Conservation (phyloP, 208 protist genomes). For the Trypanosoma melophagium region DNA sequence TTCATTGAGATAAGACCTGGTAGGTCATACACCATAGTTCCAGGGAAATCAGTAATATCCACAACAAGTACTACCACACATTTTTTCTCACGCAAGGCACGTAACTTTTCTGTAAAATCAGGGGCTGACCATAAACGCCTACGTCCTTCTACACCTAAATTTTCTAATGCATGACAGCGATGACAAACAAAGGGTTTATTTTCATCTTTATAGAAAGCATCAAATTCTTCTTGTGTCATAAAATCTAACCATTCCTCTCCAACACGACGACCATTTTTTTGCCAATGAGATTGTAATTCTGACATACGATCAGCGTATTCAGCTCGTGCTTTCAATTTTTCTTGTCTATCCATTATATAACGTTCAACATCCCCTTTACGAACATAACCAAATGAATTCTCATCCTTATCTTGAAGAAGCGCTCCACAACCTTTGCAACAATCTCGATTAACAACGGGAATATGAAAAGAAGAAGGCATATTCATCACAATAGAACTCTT, state of each 20-base stretch:
- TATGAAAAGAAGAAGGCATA: slow-evolving; percentile 50
- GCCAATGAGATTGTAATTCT: slow-evolving; percentile 87
- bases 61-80: slow-evolving; percentile 90
- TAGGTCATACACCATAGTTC: slow-evolving; percentile 89
- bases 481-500: slow-evolving; percentile 87
- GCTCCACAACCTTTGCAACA: slow-evolving; percentile 87
- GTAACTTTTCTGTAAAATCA: slow-evolving; percentile 87
- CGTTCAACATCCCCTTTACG: slow-evolving; percentile 69
- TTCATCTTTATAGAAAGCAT: slow-evolving; percentile 83
- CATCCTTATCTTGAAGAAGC: slow-evolving; percentile 73
- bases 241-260: slow-evolving; percentile 93
- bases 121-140: slow-evolving; percentile 88
- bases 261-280: slow-evolving; percentile 86
- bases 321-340: slow-evolving; percentile 45
- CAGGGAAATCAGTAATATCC: slow-evolving; percentile 90
- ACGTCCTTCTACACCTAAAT: slow-evolving; percentile 76
- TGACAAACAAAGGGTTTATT: slow-evolving; percentile 78
- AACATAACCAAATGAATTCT: slow-evolving; percentile 82
- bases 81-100: slow-evolving; percentile 72
- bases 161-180: slow-evolving; percentile 87
- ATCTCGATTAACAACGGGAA: slow-evolving; percentile 82
- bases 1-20: slow-evolving; percentile 92
- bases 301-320: slow-evolving; percentile 90
- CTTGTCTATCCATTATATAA: slow-evolving; percentile 59
- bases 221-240: slow-evolving; percentile 93